Evolutionary conservation across 75 land plant genomes (phyloP), one percentile per base, ranked within the genome.

Genomic region (Isoetes taiwanensis): DNA sequence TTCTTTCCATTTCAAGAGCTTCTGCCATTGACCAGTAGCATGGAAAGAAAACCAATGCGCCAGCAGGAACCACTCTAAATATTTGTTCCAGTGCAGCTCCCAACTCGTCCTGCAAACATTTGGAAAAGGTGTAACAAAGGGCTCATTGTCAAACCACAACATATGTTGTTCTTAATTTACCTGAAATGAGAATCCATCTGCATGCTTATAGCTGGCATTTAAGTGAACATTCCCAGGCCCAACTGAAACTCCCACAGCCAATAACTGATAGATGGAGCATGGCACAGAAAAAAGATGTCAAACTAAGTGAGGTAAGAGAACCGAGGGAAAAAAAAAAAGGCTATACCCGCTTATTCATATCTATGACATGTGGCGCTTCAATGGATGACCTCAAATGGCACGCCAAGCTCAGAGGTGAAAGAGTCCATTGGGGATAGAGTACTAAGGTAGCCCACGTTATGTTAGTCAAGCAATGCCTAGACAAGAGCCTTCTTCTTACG

Each of bases 381-480:
- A 91, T 66, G 64, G 71, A 72, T n/a, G 29, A 85, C 66, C 26
- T 80, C 94, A 73, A 91, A 91, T n/a, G 78, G 76, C 28, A 86
- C 80, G 19, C 97, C 97, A 69, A 91, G 88, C 60, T 91, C 97
- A 59, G 97, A 91, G 34, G 97, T 79, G 67, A 91, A 86, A 4
- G 97, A 83, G 29, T 78, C 70, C 80, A 85, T 62, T 24, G 97
- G 97, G 38, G 97, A 86, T n/a, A 91, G 70, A 0, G 97, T 91
- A 69, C 97, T 91, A 69, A n/a, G n/a, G n/a, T n/a, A n/a, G n/a
- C n/a, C n/a, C n/a, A n/a, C n/a, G n/a, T n/a, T n/a, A n/a, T n/a
- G n/a, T n/a, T n/a, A n/a, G n/a, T n/a, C n/a, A n/a, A n/a, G n/a
- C n/a, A n/a, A n/a, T n/a, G n/a, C n/a, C n/a, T n/a, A n/a, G n/a